phyloP scores from a whole-genome alignment of 163 green algal species.

The Volvox carteri region DNA sequence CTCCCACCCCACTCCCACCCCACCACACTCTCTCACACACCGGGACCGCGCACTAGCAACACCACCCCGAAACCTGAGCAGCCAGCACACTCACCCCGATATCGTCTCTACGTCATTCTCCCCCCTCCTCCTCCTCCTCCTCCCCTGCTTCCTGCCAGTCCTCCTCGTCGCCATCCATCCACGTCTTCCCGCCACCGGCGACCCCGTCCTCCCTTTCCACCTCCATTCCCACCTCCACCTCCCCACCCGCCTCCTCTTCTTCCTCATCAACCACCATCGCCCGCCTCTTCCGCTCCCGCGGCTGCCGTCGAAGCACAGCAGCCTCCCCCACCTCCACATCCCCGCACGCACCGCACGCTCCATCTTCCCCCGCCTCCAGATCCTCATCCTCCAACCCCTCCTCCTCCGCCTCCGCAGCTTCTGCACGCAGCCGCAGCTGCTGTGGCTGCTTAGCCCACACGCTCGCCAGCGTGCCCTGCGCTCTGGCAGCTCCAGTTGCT shows the following conservation, averaged over 20 bases:
- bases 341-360: neutral
- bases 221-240: neutral
- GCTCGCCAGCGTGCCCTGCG: conserved; percentile 20
- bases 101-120: too few relatives aligned
- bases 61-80: too few relatives aligned
- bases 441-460: conserved; percentile 26
- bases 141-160: conserved; percentile 22
- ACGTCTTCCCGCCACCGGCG: neutral
- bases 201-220: neutral
- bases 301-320: neutral
- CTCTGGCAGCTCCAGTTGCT: neutral
- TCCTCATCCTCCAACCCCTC: neutral
- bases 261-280: conserved; percentile 3
- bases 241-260: neutral
- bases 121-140: neutral
- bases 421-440: neutral
- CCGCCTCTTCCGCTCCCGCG: conserved; percentile 22
- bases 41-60: too few relatives aligned
- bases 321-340: conserved; percentile 31
- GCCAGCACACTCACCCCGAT: too few relatives aligned
- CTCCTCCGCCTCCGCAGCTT: neutral
- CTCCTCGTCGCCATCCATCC: conserved; percentile 44
- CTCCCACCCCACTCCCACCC: too few relatives aligned
- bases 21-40: too few relatives aligned
- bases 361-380: neutral